These are phyloP conservation scores for Austroboletus niveus DNA, from an alignment of 1,284 basidiomycete species.

Conservation along the genomic window DNA sequence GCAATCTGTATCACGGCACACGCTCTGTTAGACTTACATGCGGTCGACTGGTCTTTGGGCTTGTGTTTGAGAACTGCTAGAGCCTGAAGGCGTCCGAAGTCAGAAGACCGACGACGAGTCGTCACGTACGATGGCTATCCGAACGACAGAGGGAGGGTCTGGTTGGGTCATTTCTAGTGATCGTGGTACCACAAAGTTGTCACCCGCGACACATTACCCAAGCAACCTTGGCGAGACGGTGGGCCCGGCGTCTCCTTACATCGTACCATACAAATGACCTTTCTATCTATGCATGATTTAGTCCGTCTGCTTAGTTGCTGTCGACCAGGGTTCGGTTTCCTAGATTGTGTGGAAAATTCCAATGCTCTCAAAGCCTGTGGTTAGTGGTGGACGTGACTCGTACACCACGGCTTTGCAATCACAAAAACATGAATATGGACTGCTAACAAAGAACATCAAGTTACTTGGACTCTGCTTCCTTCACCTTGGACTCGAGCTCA, in stretches of 20 bases:
- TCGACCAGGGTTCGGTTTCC: too few species aligned
- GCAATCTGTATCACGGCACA: neutral
- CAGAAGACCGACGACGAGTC: too few species aligned
- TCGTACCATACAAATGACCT: too few species aligned
- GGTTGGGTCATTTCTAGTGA: constrained; percentile 14
- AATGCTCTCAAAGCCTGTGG: too few species aligned
- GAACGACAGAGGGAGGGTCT: constrained; percentile 15
- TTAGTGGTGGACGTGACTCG: too few species aligned
- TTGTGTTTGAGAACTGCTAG: constrained; percentile 28
- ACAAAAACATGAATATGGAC: neutral
- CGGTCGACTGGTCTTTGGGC: constrained; percentile 19
- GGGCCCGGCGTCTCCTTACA: too few species aligned
- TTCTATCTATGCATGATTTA: too few species aligned
- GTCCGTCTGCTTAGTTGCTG: too few species aligned
- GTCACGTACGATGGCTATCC: constrained; percentile 25
- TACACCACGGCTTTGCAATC: neutral
- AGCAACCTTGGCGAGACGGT: too few species aligned
- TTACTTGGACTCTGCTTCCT: constrained; percentile 24
- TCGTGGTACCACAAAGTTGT: too few species aligned
- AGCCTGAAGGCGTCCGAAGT: constrained; percentile 17
- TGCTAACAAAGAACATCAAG: constrained; percentile 9
- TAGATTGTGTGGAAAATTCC: too few species aligned
- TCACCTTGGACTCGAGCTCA: constrained; percentile 28
- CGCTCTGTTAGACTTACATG: constrained; percentile 15
- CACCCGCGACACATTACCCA: too few species aligned